Evolutionary conservation across 164 flowering plant genomes (phyloP).

Genomic region (Kingdonia uniflora): DNA sequence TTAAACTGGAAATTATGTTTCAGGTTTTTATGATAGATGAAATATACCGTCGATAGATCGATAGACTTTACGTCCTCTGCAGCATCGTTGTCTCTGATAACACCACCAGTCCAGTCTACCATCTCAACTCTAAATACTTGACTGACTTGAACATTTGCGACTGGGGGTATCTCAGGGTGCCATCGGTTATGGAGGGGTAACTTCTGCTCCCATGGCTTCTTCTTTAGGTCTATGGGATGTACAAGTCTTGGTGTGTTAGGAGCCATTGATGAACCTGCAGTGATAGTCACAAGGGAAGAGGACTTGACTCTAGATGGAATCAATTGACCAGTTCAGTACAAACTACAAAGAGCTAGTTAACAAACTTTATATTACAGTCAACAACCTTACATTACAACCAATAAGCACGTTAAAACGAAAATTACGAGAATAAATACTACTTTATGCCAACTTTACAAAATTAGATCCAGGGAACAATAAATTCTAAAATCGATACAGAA

Average conservation of each 20-base stretch:
- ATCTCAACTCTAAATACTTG: conserved; percentile 67
- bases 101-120: conserved; percentile 85
- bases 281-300: too few species aligned
- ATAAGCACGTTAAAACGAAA: too few species aligned
- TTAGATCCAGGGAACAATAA: too few species aligned
- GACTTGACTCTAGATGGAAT: too few species aligned
- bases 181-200: conserved; percentile 85
- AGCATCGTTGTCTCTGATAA: conserved; percentile 41
- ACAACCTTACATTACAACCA: too few species aligned
- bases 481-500: too few species aligned
- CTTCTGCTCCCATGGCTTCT: conserved; percentile 73
- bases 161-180: conserved; percentile 75
- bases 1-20: not conserved
- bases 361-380: too few species aligned
- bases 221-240: conserved; percentile 54
- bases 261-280: conserved; percentile 37
- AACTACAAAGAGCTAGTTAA: too few species aligned
- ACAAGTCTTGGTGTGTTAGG: conserved; percentile 59
- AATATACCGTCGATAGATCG: conserved; percentile 71
- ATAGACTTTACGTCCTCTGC: conserved; percentile 49
- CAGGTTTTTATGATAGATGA: not conserved
- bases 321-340: too few species aligned
- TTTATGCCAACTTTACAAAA: too few species aligned
- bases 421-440: too few species aligned
- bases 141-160: conserved; percentile 46